phyloP scores from a whole-genome alignment of 1,284 basidiomycete species.

The Termitomyces sp. region DNA sequence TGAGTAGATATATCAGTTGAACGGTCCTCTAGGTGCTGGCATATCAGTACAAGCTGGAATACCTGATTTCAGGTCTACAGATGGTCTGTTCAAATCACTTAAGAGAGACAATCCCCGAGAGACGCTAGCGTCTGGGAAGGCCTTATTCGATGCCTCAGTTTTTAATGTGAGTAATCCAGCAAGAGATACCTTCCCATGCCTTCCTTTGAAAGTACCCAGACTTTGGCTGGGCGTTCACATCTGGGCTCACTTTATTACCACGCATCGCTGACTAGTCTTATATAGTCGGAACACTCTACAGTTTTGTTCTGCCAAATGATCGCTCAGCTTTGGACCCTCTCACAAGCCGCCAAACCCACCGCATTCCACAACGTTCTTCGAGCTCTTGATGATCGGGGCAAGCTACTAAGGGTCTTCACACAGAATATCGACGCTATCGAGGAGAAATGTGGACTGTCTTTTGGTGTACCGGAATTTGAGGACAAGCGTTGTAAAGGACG shows the following conservation, averaged over 20 bases:
- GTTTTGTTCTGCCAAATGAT: slow-evolving; percentile 88
- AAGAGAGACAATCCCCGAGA: slow-evolving; percentile 78
- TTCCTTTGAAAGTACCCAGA: not conserved
- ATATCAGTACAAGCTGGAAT: slow-evolving; percentile 90
- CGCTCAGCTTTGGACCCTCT: slow-evolving; percentile 71
- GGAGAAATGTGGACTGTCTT: slow-evolving; percentile 76
- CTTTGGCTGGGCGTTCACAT: not conserved
- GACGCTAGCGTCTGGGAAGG: slow-evolving; percentile 72
- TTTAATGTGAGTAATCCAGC: slow-evolving; percentile 66
- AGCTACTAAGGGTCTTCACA: slow-evolving; percentile 86
- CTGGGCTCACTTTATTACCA: not conserved
- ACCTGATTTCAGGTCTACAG: slow-evolving; percentile 86
- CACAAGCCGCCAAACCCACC: slow-evolving; percentile 74
- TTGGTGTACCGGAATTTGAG: slow-evolving; percentile 66
- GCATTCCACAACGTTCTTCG: slow-evolving; percentile 79
- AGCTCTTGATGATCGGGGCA: slow-evolving; percentile 69
- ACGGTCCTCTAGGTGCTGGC: slow-evolving; percentile 67
- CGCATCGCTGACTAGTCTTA: slow-evolving; percentile 5
- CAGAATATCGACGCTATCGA: slow-evolving; percentile 95
- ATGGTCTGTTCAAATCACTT: slow-evolving; percentile 76
- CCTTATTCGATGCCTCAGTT: slow-evolving; percentile 88
- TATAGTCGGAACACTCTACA: slow-evolving; percentile 67
- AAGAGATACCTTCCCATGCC: not conserved
- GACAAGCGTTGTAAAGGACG: slow-evolving; percentile 46
- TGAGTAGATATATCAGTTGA: not conserved